These are phyloP conservation scores for Microdochium trichocladiopsis DNA, from an alignment of 2,329 filamentous ascomycete genomes.

Conservation along the genomic window DNA sequence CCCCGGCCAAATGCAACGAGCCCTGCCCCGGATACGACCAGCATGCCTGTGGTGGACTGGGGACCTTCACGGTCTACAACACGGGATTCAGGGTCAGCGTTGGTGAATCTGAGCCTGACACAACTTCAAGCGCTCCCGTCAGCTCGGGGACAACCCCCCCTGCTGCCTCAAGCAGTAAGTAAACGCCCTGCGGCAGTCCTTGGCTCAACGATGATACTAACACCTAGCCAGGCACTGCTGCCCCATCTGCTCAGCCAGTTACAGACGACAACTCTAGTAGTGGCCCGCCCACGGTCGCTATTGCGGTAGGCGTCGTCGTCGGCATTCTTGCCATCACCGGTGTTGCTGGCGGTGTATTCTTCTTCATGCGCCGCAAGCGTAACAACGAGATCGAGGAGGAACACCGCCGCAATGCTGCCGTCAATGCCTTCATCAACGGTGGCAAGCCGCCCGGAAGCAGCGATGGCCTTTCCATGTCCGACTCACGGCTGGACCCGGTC, in stretches of 20 bases:
- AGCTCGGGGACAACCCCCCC: constrained; percentile 20
- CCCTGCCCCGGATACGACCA: constrained; percentile 55
- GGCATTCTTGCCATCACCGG: constrained; percentile 66
- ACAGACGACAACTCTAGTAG: too few species aligned
- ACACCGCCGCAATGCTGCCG: constrained; percentile 72
- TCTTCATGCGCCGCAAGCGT: constrained; percentile 68
- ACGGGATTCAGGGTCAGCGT: constrained; percentile 36
- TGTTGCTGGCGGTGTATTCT: constrained; percentile 61
- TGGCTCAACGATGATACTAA: too few species aligned
- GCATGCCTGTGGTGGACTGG: constrained; percentile 53
- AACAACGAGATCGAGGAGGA: constrained; percentile 77
- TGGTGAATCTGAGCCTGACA: constrained; percentile 17
- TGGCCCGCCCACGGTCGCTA: constrained; percentile 68
- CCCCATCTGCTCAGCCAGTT: too few species aligned
- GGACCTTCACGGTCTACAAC: constrained; percentile 43
- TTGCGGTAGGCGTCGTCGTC: constrained; percentile 82
- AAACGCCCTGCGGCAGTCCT: neutral
- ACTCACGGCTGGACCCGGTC: constrained; percentile 80
- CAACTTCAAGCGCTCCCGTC: constrained; percentile 12
- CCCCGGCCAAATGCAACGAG: constrained; percentile 54
- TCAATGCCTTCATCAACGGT: constrained; percentile 67
- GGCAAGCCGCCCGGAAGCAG: constrained; percentile 56
- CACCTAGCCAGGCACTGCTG: too few species aligned
- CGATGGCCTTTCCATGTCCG: constrained; percentile 64
- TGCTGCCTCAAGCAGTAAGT: constrained; percentile 3